Base-by-base conservation (phyloP, 148 eudicot species). In the Vaccinium macrocarpon region DNA sequence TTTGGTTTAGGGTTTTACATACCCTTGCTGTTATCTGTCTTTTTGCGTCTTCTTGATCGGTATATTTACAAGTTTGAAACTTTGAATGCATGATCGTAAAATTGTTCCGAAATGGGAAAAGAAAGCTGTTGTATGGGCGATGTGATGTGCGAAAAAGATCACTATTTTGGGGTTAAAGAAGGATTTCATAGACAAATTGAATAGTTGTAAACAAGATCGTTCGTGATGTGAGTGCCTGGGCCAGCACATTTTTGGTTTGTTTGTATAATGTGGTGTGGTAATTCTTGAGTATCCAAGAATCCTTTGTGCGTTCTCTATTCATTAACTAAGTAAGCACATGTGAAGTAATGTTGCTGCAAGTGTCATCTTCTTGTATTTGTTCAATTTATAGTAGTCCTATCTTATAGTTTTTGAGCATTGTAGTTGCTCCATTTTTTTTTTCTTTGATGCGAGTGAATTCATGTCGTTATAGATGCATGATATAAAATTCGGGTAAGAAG, bases 1-100 rank as follows among this genome's bases (percentile, higher is more conserved):
- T 6, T 61, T 48, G 32, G 82, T 29, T 35, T 81, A 42, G 74
- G 74, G 83, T 14, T 81, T 81, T 81, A 57, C 49, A 79, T 18
- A 4, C 46, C 29, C 12, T 80, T 80, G 5, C 38, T 32, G 2
- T 32, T 56, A 8, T 49, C 18, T 6, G 15, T 76, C 29, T 5
- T 32, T 53, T 78, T 15, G n/a, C 55, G 64, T 29, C 32, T 32
- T 32, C 13, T 35, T 53, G 49, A 53, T 55, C 32, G 1, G 23
- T 56, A 25, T 9, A 3, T 11, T 9, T 76, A 49, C 13, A 49
- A 5, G 38, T 35, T 35, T 35, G 38, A 35, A 35, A 35, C 38
- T 23, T 27, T 12, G 21, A 27, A 15, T 78, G 19, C 46, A 2
- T 25, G 50, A 12, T 52, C 23, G 14, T 52, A 14, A 27, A 77